Base-by-base conservation (phyloP, 2,329 filamentous ascomycete genomes). In the Daldinia sp. region DNA sequence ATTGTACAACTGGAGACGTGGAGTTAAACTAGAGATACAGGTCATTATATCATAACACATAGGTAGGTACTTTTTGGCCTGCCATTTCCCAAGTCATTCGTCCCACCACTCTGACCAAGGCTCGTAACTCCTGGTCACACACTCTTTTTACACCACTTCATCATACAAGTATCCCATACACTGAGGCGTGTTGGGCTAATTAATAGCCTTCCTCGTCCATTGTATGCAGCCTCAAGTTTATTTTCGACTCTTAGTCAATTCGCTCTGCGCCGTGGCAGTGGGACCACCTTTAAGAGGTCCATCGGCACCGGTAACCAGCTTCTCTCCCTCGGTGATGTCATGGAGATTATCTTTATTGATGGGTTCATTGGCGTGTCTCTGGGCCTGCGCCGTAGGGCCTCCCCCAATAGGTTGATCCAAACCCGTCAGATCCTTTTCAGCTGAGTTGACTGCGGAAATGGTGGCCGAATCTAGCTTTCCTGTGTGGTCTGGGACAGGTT, bases 241-340 rank as follows among this genome's bases (percentile, higher is more conserved):
- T 35, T 63, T 54, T 18, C 68, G 70, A 50, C 69, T 74, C 66
- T 75, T 73, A 7, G 51, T 57, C 3, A 76, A 55, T 65, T 77
- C 74, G 46, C 74, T 75, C 73, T 83, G 81, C 1, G 80, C 79
- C 5, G 79, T 74, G 0, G 79, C 68, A 1, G 81, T 82, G 0
- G 81, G 81, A 0, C 81, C 81, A 10, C 79, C 77, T 57, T 79
- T 76, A 26, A 81, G 73, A 35, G 33, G 33, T 0, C 73, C 68
- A 3, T 78, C 76, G 5, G 65, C 74, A 1, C 80, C 80, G 0
- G 80, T 81, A 33, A 83, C 74, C n/a, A 70, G 74, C 63, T 79
- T 80, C 75, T 83, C 81, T 10, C 79, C 81, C 46, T 78, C 75
- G 7, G 79, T 82, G 68, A 83, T 82, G 65, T 82, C 80, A 65